phyloP scores from a whole-genome alignment of 2,329 filamentous ascomycete genomes.

The Nothomitra cinnamomea region DNA sequence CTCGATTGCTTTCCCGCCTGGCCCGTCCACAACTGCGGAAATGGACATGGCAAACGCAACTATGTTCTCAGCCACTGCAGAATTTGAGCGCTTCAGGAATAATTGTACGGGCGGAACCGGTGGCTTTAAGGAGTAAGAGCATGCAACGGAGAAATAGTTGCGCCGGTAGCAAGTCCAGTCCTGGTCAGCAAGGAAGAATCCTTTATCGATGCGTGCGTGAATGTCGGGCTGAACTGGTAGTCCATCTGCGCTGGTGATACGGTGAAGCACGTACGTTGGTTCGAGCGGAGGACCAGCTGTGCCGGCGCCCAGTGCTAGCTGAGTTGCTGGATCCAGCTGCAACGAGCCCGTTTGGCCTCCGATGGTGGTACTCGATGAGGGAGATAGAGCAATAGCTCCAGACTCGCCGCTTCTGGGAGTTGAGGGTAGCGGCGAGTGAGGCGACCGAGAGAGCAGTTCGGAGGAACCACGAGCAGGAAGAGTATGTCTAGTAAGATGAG shows the following conservation, averaged over 20 bases:
- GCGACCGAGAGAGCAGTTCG: conserved; percentile 5
- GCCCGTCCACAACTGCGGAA: conserved; percentile 64
- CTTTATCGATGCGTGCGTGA: conserved; percentile 69
- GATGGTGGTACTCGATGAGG: conserved; percentile 3
- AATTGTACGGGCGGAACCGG: conserved; percentile 37
- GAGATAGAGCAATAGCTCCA: background rate
- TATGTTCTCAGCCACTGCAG: conserved; percentile 37
- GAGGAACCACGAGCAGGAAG: conserved; percentile 5
- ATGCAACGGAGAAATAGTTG: conserved; percentile 80
- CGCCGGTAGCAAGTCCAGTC: conserved; percentile 88
- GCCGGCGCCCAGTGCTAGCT: conserved; percentile 1
- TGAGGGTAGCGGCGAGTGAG: conserved; percentile 6
- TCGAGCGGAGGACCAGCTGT: conserved; percentile 34
- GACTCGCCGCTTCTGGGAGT: conserved; percentile 4
- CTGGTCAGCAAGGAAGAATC: conserved; percentile 64
- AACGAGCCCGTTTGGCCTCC: background rate
- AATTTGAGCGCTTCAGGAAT: conserved; percentile 33
- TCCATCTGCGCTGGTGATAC: conserved; percentile 43
- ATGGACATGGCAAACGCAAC: conserved; percentile 69
- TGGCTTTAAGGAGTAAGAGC: conserved; percentile 56
- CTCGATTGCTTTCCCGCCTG: conserved; percentile 59
- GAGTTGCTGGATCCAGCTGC: conserved; percentile 3
- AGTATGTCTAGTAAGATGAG: conserved; percentile 15
- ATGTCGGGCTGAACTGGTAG: conserved; percentile 52
- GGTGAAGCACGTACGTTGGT: conserved; percentile 35